phyloP scores from a whole-genome alignment of 202 grass and related monocot species.

The Musa balbisiana region DNA sequence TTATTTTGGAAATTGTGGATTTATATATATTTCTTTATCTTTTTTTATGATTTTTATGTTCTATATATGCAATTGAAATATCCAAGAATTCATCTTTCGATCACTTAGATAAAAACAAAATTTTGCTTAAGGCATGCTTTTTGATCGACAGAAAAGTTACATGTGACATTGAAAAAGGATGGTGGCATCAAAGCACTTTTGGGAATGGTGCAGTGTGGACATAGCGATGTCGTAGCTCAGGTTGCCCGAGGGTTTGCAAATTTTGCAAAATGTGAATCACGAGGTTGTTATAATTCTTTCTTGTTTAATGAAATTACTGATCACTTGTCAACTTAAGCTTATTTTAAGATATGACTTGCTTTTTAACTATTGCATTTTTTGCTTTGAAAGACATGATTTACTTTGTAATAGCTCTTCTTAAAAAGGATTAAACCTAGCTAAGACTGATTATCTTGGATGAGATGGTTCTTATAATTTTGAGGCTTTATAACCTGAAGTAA shows the following conservation, averaged over 20 bases:
- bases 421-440: too few relatives aligned
- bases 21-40: too few relatives aligned
- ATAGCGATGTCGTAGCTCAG: constrained; percentile 86
- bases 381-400: too few relatives aligned
- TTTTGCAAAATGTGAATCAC: constrained; percentile 98
- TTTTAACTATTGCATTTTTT: background rate
- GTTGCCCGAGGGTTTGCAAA: constrained; percentile 90
- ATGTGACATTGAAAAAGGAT: constrained; percentile 70
- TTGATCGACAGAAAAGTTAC: constrained; percentile 56
- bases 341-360: background rate
- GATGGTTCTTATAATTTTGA: too few relatives aligned
- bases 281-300: constrained; percentile 40
- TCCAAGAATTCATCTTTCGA: background rate
- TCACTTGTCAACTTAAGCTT: background rate
- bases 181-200: constrained; percentile 82
- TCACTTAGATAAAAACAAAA: background rate
- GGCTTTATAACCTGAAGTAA: too few relatives aligned
- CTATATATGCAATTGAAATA: background rate
- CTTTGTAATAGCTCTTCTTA: too few relatives aligned
- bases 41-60: too few relatives aligned
- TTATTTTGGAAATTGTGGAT: too few relatives aligned
- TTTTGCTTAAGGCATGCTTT: background rate
- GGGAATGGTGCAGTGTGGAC: constrained; percentile 53
- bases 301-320: background rate
- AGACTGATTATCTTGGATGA: too few relatives aligned